Conservation (phyloP, 495 filamentous ascomycete species). For the Beverwykella pulmonaria region DNA sequence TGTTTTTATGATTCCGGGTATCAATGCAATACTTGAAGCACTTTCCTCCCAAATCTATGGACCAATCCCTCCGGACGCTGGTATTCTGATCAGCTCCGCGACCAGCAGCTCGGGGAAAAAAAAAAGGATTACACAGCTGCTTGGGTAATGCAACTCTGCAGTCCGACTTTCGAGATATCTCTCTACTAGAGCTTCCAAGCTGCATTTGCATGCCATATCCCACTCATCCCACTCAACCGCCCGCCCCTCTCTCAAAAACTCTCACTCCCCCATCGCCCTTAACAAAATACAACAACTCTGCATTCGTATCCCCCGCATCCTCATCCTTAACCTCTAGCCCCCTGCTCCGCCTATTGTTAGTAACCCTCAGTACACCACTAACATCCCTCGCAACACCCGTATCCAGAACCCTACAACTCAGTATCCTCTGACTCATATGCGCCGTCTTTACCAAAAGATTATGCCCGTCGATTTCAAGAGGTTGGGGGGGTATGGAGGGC, state of each 20-base stretch:
- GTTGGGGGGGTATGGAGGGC: conserved; percentile 42
- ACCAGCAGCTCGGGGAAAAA: no score
- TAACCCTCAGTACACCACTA: conserved; percentile 83
- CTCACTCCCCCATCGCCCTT: conserved; percentile 54
- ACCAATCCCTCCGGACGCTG: no score
- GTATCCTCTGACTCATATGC: conserved; percentile 70
- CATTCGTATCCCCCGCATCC: conserved; percentile 45
- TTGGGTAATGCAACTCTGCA: no score
- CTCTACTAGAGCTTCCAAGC: no score
- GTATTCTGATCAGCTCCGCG: no score
- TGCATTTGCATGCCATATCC: not conserved
- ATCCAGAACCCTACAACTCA: conserved; percentile 74
- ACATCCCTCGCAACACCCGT: conserved; percentile 88
- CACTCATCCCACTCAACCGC: not conserved
- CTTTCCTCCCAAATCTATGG: no score
- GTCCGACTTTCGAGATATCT: no score
- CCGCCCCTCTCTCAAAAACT: conserved; percentile 75
- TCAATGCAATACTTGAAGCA: no score
- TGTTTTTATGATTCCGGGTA: no score
- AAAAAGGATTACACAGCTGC: no score
- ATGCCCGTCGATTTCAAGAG: conserved; percentile 69
- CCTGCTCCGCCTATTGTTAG: conserved; percentile 43
- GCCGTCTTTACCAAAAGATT: conserved; percentile 68
- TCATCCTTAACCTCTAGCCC: conserved; percentile 33
- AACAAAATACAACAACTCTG: conserved; percentile 81